Percentiles rank a stretch among this genome's conserved stretches.
These are phyloP conservation scores for Lachnellula occidentalis DNA, from an alignment of 2,329 filamentous ascomycete genomes.

Conservation along the genomic window DNA sequence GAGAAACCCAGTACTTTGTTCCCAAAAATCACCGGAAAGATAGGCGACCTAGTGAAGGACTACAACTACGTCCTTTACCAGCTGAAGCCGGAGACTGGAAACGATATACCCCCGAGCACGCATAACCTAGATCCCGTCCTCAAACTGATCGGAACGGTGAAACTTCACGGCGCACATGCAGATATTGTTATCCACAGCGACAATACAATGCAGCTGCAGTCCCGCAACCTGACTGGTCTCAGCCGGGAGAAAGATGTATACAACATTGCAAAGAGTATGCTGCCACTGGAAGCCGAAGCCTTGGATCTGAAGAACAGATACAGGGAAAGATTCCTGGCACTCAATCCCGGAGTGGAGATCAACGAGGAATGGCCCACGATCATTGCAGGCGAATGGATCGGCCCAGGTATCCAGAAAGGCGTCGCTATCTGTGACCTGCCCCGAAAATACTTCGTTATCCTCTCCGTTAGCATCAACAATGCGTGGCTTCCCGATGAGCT, in stretches of 20 bases:
- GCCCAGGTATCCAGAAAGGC: constrained; percentile 18
- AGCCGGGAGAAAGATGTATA: constrained; percentile 5
- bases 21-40: constrained; percentile 18
- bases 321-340: constrained; percentile 2
- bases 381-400: constrained; percentile 24
- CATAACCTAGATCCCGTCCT: not conserved
- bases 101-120: not conserved
- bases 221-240: constrained; percentile 14
- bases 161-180: constrained; percentile 22
- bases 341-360: constrained; percentile 9
- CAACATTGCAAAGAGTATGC: constrained; percentile 7
- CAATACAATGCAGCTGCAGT: constrained; percentile 15
- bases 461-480: constrained; percentile 17
- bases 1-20: constrained; percentile 12
- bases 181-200: constrained; percentile 18
- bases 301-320: constrained; percentile 6
- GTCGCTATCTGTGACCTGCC: constrained; percentile 12
- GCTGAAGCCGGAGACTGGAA: not conserved
- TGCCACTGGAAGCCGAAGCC: constrained; percentile 3
- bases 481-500: constrained; percentile 16
- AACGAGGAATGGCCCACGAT: constrained; percentile 14
- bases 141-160: constrained; percentile 19
- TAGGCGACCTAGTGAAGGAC: constrained; percentile 6
- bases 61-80: not conserved
- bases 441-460: constrained; percentile 20